Evolutionary conservation across 1,284 basidiomycete species (phyloP).

Genomic region (Meripilus lineatus): DNA sequence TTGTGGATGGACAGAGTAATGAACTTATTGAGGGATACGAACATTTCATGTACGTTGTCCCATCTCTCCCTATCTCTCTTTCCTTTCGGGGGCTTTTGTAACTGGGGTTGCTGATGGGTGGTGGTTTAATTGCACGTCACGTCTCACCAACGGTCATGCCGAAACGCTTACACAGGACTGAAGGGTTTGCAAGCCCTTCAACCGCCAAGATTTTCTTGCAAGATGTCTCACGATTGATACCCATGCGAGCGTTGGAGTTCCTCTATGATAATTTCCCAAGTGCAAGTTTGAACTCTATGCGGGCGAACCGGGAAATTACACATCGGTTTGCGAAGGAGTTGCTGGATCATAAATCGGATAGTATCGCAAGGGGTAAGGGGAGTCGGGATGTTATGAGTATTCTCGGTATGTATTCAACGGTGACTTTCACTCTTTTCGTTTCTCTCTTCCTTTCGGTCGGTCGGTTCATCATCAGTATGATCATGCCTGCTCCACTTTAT

Average conservation of each 20-base stretch:
- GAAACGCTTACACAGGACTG: constrained; percentile 10
- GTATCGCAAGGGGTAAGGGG: constrained; percentile 24
- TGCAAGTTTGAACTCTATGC: constrained; percentile 31
- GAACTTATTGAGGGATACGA: too few species aligned
- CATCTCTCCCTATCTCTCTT: too few species aligned
- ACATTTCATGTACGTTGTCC: too few species aligned
- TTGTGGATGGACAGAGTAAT: too few species aligned
- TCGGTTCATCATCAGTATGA: too few species aligned
- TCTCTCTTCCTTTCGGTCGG: too few species aligned
- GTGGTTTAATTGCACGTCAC: too few species aligned
- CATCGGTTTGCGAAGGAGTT: constrained; percentile 38
- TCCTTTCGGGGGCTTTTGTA: too few species aligned
- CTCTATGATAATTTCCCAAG: constrained; percentile 32
- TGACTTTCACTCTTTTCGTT: constrained; percentile 1
- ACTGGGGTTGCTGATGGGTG: too few species aligned
- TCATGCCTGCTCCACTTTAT: too few species aligned
- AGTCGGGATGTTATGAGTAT: constrained; percentile 38
- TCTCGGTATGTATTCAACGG: constrained; percentile 27
- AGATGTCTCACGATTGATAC: constrained; percentile 22
- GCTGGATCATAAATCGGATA: constrained; percentile 34
- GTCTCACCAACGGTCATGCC: too few species aligned
- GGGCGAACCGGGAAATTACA: constrained; percentile 32
- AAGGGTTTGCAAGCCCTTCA: constrained; percentile 19
- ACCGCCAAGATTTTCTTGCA: constrained; percentile 20
- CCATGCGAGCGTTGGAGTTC: constrained; percentile 30